Evolutionary conservation across 345 rosid genomes (phyloP), one percentile per base, ranked within the genome.

Genomic region (Firmiana major): DNA sequence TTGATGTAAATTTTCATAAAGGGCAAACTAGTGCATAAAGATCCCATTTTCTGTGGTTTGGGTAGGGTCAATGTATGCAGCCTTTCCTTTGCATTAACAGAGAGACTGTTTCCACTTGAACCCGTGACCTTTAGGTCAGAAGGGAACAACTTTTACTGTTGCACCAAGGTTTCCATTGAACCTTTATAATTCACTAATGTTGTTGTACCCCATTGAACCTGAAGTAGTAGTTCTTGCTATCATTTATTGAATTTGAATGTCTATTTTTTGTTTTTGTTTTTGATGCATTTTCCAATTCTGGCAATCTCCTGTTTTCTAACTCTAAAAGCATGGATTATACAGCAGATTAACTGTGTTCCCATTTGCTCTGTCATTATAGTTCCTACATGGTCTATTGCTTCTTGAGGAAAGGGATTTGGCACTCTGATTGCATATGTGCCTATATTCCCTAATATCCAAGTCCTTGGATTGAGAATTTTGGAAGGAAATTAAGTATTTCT

Each of bases 361-460:
- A 17, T 3, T 63, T 16, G 17, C 66, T 62, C 10, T 40, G 8
- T 40, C 26, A 38, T 42, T 65, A 11, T 40, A 21, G n/a, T 28
- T 26, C 57, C 13, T 46, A 22, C 57, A 69, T 45, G 54, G 57
- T 69, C 57, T 69, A 1, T 46, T 69, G 73, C 38, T 46, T 69
- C 19, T 46, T 7, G 51, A 69, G 57, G 57, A 69, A 69, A 53
- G 26, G 58, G 75, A 53, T 53, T 34, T 72, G 59, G 40, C 63
- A 53, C 49, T 31, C 63, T 51, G 75, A 51, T 34, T 46, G 75
- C 43, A 21, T 24, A 46, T 17, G 34, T 71, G 43, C 43, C 62
- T 36, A 53, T 26, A 36, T 12, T n/a, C 40, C 49, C 10, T 45
- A 45, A 45, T 45, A 45, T 10, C 13, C 2, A 45, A 9, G 13